These are phyloP conservation scores for Goffeauzyma gilvescens DNA, from an alignment of 768 basidiomycete species.

Conservation along the genomic window DNA sequence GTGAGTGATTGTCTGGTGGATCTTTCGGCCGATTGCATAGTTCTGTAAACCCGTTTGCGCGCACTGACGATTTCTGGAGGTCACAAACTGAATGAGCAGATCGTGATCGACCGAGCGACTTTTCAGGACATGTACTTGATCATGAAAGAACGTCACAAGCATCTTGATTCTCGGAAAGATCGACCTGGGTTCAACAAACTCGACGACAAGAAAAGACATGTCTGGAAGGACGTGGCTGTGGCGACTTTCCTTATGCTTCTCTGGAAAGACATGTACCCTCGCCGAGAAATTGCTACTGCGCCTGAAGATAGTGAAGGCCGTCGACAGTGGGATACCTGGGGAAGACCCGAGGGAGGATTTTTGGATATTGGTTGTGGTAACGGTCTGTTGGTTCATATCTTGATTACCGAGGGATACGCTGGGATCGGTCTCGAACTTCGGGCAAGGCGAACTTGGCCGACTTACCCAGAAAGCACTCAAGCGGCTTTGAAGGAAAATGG, in stretches of 20 bases:
- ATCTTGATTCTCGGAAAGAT: conserved; percentile 35
- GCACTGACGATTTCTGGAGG: not conserved
- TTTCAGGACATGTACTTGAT: conserved; percentile 82
- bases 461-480: conserved; percentile 51
- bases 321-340: conserved; percentile 50
- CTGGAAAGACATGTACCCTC: conserved; percentile 57
- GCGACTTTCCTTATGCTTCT: conserved; percentile 80
- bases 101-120: conserved; percentile 48
- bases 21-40: not conserved
- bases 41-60: not conserved
- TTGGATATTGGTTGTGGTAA: conserved; percentile 84
- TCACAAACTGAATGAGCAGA: conserved; percentile 18
- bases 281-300: not conserved
- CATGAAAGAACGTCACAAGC: conserved; percentile 68
- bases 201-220: conserved; percentile 30
- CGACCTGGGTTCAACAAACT: conserved; percentile 17
- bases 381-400: conserved; percentile 74
- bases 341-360: conserved; percentile 65
- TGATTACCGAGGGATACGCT: conserved; percentile 58
- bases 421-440: conserved; percentile 77
- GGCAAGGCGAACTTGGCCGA: conserved; percentile 61
- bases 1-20: conserved; percentile 19
- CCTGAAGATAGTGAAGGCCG: conserved; percentile 19
- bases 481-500: conserved; percentile 46
- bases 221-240: conserved; percentile 60